phyloP scores from a whole-genome alignment of 2,329 filamentous ascomycete species.

The Botrytis cinerea region DNA sequence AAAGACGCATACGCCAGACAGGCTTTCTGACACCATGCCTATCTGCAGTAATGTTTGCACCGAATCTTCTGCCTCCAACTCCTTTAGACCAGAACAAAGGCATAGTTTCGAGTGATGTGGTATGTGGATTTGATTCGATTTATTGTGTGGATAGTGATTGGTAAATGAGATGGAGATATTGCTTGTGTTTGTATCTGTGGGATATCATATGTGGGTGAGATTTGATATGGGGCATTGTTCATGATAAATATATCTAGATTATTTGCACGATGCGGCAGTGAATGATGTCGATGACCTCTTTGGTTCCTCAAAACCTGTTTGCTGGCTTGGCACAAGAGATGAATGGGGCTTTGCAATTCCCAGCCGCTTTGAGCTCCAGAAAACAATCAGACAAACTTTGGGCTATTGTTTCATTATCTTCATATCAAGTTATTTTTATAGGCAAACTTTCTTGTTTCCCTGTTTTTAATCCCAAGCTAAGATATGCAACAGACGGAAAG shows the following conservation, averaged over 20 bases:
- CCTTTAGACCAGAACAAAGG: conserved; percentile 17
- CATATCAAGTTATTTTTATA: not conserved
- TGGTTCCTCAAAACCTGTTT: conserved; percentile 20
- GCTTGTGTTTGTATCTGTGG: not conserved
- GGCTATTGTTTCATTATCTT: not conserved
- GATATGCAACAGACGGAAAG: conserved; percentile 14
- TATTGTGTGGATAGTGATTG: not conserved
- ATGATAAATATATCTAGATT: conserved; percentile 12
- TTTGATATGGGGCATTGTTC: conserved; percentile 3
- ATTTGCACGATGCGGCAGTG: not conserved
- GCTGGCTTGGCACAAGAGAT: conserved; percentile 7
- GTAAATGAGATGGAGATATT: not conserved
- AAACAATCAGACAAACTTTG: not conserved
- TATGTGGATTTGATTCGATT: not conserved
- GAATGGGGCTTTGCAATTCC: conserved; percentile 2
- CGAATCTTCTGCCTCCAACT: conserved; percentile 14
- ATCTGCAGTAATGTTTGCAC: conserved; percentile 20
- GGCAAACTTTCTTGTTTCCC: conserved; percentile 1
- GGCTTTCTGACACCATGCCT: conserved; percentile 16
- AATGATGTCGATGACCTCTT: conserved; percentile 9
- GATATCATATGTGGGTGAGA: not conserved
- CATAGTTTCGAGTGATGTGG: not conserved
- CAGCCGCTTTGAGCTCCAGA: conserved; percentile 8
- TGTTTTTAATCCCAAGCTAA: not conserved
- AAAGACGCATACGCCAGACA: conserved; percentile 16